Evolutionary conservation across 768 basidiomycete genomes (phyloP).

Genomic region (Leccinum pellstonianum): DNA sequence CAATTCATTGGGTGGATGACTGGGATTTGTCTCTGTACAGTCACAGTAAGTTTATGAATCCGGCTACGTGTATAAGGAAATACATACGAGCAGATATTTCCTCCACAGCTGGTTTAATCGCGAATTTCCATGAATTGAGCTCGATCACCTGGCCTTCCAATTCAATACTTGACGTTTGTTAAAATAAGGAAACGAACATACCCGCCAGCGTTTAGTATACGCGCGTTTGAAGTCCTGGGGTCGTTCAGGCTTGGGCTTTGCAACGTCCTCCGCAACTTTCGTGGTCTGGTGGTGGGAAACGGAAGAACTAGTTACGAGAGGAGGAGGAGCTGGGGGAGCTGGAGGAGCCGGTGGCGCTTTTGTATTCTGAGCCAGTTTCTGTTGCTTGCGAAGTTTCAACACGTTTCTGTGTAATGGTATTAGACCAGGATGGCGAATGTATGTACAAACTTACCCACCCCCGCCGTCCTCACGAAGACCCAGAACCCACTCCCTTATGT

Average conservation of each 20-base stretch:
- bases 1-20: not conserved
- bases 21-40: slow-evolving; percentile 6
- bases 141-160: slow-evolving; percentile 12
- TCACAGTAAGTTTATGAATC: not conserved
- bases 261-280: slow-evolving; percentile 1
- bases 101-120: slow-evolving; percentile 8
- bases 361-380: slow-evolving; percentile 13
- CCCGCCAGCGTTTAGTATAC: slow-evolving; percentile 30
- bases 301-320: not conserved
- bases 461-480: slow-evolving; percentile 59
- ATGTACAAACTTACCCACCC: slow-evolving; percentile 49
- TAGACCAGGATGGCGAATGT: slow-evolving; percentile 3
- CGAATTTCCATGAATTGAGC: slow-evolving; percentile 16
- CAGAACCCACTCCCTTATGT: slow-evolving; percentile 51
- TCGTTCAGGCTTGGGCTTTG: slow-evolving; percentile 7
- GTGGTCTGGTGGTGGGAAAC: not conserved
- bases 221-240: slow-evolving; percentile 12
- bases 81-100: slow-evolving; percentile 13
- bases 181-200: slow-evolving; percentile 2
- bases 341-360: not conserved
- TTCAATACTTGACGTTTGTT: not conserved
- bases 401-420: slow-evolving; percentile 35
- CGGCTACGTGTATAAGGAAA: not conserved
- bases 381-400: slow-evolving; percentile 46
- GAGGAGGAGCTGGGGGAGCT: slow-evolving; percentile 7